phyloP scores from a whole-genome alignment of 345 rosid genomes.

The Anacardium occidentale region DNA sequence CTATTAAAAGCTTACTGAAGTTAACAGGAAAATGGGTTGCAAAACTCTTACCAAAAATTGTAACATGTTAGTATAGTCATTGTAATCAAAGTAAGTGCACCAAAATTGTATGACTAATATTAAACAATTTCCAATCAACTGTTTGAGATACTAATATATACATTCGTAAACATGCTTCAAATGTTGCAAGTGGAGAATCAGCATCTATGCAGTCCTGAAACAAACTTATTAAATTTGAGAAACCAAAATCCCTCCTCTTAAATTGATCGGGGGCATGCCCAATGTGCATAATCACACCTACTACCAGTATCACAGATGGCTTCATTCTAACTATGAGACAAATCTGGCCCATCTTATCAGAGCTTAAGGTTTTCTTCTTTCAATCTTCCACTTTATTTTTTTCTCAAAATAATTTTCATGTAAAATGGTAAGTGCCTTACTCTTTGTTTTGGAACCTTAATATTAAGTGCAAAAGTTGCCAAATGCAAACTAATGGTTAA shows the following conservation, averaged over 20 bases:
- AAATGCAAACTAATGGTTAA: neutral
- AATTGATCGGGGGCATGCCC: neutral
- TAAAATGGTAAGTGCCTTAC: no score
- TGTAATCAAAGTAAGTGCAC: neutral
- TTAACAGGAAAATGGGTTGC: neutral
- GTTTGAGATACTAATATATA: no score
- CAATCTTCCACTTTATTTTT: neutral
- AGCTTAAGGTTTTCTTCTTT: neutral
- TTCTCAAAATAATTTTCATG: neutral
- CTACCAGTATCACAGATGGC: neutral
- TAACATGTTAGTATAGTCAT: neutral
- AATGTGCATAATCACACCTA: neutral
- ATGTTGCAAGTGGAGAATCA: neutral
- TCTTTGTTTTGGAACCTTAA: neutral
- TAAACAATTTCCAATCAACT: neutral
- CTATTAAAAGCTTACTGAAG: constrained; percentile 6
- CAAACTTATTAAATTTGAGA: neutral
- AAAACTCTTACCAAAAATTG: neutral
- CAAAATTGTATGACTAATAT: neutral
- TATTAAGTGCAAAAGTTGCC: neutral
- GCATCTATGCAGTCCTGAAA: neutral
- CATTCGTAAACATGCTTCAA: neutral
- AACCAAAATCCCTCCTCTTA: neutral
- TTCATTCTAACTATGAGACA: neutral
- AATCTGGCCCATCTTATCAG: neutral